A percentile compares a stretch with the other conserved stretches of the same genome.
phyloP scores from a whole-genome alignment of 345 rosid genomes.

The Adansonia digitata region DNA sequence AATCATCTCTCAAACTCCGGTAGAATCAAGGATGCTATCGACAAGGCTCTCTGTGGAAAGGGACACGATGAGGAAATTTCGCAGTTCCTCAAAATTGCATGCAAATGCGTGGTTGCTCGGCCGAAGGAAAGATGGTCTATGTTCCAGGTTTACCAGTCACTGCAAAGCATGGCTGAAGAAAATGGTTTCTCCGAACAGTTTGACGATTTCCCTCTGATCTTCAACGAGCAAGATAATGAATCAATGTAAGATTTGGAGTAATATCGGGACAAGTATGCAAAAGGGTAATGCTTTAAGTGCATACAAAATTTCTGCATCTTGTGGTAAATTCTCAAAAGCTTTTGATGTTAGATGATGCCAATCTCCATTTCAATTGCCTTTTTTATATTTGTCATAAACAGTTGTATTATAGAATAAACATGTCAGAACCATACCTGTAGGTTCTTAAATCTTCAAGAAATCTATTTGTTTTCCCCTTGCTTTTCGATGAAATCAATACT shows the following conservation, averaged over 20 bases:
- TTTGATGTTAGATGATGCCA: background rate
- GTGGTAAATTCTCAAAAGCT: background rate
- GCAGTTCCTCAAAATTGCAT: constrained; percentile 56
- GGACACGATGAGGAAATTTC: constrained; percentile 59
- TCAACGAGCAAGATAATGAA: constrained; percentile 44
- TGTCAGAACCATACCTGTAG: background rate
- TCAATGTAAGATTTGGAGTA: constrained; percentile 17
- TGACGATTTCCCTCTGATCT: constrained; percentile 73
- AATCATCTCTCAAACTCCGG: constrained; percentile 42
- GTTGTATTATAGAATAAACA: constrained; percentile 22
- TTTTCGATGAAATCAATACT: constrained; percentile 3
- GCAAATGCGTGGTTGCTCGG: constrained; percentile 48
- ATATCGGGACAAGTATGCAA: background rate
- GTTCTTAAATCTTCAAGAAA: constrained; percentile 9
- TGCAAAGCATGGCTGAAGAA: constrained; percentile 49
- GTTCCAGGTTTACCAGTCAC: constrained; percentile 62
- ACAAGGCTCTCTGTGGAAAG: constrained; percentile 40
- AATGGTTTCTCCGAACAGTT: constrained; percentile 51
- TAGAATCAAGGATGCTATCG: constrained; percentile 43
- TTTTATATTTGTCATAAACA: constrained; percentile 2
- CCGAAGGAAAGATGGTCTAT: constrained; percentile 75
- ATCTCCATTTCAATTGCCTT: background rate
- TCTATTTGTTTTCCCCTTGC: background rate
- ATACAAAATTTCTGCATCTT: background rate
- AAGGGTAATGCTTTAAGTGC: too few species aligned